These are phyloP conservation scores for Adiantum capillusveneris DNA, from an alignment of 75 land plant species.

Conservation along the genomic window DNA sequence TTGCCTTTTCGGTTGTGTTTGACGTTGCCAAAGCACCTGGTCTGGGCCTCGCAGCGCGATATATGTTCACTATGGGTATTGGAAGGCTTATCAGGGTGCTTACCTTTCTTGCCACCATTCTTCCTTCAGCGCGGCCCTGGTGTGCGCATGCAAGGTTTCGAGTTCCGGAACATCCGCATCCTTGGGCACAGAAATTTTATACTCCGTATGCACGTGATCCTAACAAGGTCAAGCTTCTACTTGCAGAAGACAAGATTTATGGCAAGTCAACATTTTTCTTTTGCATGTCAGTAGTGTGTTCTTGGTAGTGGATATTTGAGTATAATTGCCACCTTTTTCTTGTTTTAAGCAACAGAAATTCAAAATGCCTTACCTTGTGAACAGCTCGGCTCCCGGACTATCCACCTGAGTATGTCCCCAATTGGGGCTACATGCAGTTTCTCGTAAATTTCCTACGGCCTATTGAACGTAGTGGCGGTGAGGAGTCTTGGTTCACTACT, in stretches of 20 bases:
- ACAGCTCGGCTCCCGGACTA: conserved; percentile 40
- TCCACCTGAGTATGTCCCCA: conserved; percentile 55
- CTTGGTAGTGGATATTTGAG: too few species aligned
- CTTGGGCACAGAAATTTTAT: conserved; percentile 88
- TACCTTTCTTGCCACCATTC: conserved; percentile 76
- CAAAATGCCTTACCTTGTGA: conserved; percentile 4
- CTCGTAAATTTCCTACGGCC: conserved; percentile 73
- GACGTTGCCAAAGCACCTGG: conserved; percentile 84
- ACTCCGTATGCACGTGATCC: conserved; percentile 67
- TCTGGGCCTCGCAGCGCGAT: conserved; percentile 79
- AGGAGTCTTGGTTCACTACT: conserved; percentile 65
- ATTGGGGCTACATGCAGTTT: conserved; percentile 93
- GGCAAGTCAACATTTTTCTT: conserved; percentile 26
- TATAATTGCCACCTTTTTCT: too few species aligned
- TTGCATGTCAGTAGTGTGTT: too few species aligned
- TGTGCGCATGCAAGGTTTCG: conserved; percentile 67
- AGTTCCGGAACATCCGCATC: conserved; percentile 70
- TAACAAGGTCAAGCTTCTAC: conserved; percentile 39
- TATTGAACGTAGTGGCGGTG: conserved; percentile 22
- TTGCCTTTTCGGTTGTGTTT: conserved; percentile 84
- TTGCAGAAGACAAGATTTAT: conserved; percentile 40
- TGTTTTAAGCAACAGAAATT: too few species aligned
- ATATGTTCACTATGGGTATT: conserved; percentile 91
- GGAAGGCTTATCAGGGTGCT: conserved; percentile 79
- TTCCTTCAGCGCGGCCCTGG: conserved; percentile 92